Evolutionary conservation across 164 flowering plant genomes (phyloP).

Genomic region (Liriodendron chinense): DNA sequence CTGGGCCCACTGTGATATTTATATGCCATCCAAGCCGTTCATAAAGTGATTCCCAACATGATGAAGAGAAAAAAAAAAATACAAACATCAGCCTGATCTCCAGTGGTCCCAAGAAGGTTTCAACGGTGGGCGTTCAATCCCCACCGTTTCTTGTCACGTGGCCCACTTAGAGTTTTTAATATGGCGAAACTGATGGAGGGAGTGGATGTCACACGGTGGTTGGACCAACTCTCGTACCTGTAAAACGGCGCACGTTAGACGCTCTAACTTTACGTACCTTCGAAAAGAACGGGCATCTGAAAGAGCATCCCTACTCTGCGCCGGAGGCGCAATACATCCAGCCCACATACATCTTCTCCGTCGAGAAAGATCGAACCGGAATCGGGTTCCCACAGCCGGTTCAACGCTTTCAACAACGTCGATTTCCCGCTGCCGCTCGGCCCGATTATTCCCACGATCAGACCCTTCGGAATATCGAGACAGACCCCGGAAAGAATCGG

Average conservation of each 20-base stretch:
- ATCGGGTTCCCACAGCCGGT: conserved; percentile 35
- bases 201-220: too few species aligned
- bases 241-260: not conserved
- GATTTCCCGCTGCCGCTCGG: conserved; percentile 41
- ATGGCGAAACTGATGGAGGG: too few species aligned
- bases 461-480: conserved; percentile 22
- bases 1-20: too few species aligned
- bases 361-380: conserved; percentile 23
- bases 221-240: not conserved
- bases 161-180: too few species aligned
- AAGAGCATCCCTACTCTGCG: conserved; percentile 39
- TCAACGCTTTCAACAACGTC: conserved; percentile 30
- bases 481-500: conserved; percentile 19
- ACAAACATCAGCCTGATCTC: too few species aligned
- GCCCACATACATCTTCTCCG: conserved; percentile 22
- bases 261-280: conserved; percentile 14
- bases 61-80: too few species aligned
- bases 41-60: too few species aligned
- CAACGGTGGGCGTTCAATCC: too few species aligned
- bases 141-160: too few species aligned
- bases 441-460: conserved; percentile 31
- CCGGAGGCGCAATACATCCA: conserved; percentile 25
- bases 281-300: conserved; percentile 34
- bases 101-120: too few species aligned
- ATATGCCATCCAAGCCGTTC: too few species aligned